Base-by-base conservation (phyloP, 2,329 filamentous ascomycete genomes). In the Colletotrichum camelliae region DNA sequence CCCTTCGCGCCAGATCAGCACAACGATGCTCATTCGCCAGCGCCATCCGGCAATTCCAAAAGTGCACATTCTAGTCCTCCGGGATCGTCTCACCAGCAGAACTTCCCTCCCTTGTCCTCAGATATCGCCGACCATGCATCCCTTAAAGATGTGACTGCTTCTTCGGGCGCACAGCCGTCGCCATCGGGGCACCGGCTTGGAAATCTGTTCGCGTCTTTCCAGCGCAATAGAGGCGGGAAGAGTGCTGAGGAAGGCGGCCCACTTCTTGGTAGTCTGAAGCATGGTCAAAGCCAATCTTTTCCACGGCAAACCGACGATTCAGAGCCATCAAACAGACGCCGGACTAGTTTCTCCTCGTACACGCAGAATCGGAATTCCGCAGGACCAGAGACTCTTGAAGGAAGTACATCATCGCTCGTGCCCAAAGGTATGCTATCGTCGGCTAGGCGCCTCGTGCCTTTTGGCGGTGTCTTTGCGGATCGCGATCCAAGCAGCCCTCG, bases 281-380 rank as follows among this genome's bases (percentile, higher is more conserved):
- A 91, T 35, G 90, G 91, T 0, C 94, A 96, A 81, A 96, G 94
- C 80, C 94, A 95, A 81, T 96, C 95, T 0, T 92, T 97, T 78
- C 95, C 95, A 7, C 87, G 90, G 21, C 89, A 89, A 76, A 85
- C 85, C 76, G 94, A 90, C 27, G 91, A 92, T 15, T 83, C 82
- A 79, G 93, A 89, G 80, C 84, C 85, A 82, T 87, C 80, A 77
- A 91, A 82, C 82, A 91, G 86, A 83, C 91, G 91, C 29, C 88
- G 90, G 52, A 89, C 90, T 43, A 93, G 90, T 79, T 88, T 93
- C 60, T 88, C 89, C 4, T 81, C 84, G 79, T 88, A 89, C 74
- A 94, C 90, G 90, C 92, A 92, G 80, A 88, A 88, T 76, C 87
- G 90, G 24, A 90, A 88, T 80, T 89, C 89, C 1, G 84, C 86